Evolutionary conservation across 805 yeast genomes (phyloP).

Genomic region (Schwanniomyces vanrijiae): DNA sequence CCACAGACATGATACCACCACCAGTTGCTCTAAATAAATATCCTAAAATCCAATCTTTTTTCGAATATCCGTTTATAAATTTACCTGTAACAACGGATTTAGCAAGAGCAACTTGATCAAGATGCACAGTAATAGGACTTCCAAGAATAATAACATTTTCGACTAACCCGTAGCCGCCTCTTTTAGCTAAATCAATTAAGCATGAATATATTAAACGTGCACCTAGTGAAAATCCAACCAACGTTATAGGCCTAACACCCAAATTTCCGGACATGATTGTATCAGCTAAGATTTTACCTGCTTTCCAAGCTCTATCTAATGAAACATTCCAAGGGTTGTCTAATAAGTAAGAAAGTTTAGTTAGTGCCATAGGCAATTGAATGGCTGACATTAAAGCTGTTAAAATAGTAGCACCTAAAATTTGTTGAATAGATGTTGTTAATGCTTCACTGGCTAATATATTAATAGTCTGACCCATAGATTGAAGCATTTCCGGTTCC

Average conservation of each 20-base stretch:
- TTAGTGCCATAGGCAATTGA: slow-evolving; percentile 87
- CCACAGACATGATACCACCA: slow-evolving; percentile 90
- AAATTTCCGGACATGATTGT: slow-evolving; percentile 82
- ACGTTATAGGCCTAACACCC: slow-evolving; percentile 88
- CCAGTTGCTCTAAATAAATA: slow-evolving; percentile 93
- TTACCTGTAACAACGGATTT: slow-evolving; percentile 86
- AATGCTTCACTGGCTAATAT: slow-evolving; percentile 93
- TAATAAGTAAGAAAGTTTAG: slow-evolving; percentile 82
- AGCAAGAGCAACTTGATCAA: slow-evolving; percentile 74
- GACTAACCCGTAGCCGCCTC: slow-evolving; percentile 83
- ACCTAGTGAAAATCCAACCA: slow-evolving; percentile 92
- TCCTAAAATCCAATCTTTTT: slow-evolving; percentile 94
- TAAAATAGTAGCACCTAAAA: slow-evolving; percentile 85
- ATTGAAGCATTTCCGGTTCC: slow-evolving; percentile 97
- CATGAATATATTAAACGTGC: slow-evolving; percentile 92
- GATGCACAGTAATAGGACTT: slow-evolving; percentile 77
- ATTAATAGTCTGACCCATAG: slow-evolving; percentile 94
- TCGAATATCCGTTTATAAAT: slow-evolving; percentile 86
- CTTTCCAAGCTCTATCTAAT: slow-evolving; percentile 94
- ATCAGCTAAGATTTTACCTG: slow-evolving; percentile 89
- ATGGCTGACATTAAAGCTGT: slow-evolving; percentile 90
- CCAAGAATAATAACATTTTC: slow-evolving; percentile 90
- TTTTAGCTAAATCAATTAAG: slow-evolving; percentile 76
- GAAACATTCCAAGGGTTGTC: slow-evolving; percentile 99
- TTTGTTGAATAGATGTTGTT: slow-evolving; percentile 91